These are phyloP conservation scores for Periconia sp. DNA, from an alignment of 2,329 filamentous ascomycete species.

Conservation along the genomic window DNA sequence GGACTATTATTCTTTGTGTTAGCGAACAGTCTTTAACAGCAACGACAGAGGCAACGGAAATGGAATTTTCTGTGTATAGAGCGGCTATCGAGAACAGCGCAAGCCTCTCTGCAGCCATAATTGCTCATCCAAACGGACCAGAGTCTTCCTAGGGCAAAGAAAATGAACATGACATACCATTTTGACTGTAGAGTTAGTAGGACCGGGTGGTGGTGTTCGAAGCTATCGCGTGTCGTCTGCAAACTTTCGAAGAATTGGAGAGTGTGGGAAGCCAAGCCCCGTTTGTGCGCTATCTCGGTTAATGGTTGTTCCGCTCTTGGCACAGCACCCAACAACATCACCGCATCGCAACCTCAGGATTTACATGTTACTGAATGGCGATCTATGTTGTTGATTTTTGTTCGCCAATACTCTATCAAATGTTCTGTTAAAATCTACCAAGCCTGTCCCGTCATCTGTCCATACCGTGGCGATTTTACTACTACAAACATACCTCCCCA, in stretches of 20 bases:
- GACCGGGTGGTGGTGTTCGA: constrained; percentile 36
- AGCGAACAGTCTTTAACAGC: constrained; percentile 24
- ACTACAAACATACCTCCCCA: no score
- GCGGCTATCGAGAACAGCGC: constrained; percentile 10
- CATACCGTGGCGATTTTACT: no score
- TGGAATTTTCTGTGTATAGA: constrained; percentile 13
- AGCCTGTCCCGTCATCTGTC: no score
- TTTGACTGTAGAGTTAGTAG: constrained; percentile 41
- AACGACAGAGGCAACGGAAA: constrained; percentile 18
- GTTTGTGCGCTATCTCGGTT: constrained; percentile 16
- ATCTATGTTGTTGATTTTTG: no score
- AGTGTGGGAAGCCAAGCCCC: constrained; percentile 4
- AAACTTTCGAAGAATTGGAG: constrained; percentile 24
- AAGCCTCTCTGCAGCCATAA: neutral
- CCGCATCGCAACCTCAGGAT: neutral
- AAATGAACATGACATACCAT: constrained; percentile 38
- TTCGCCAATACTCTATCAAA: no score
- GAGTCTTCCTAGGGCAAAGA: constrained; percentile 9
- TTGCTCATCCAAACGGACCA: constrained; percentile 13
- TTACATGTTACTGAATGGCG: no score
- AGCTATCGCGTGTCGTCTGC: constrained; percentile 42
- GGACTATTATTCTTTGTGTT: constrained; percentile 52
- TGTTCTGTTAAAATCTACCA: no score
- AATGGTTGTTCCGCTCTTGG: neutral
- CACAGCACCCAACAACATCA: neutral